Evolutionary conservation across 768 basidiomycete species (phyloP), one percentile per base, ranked within the genome.

Genomic region (Collybia nuda): DNA sequence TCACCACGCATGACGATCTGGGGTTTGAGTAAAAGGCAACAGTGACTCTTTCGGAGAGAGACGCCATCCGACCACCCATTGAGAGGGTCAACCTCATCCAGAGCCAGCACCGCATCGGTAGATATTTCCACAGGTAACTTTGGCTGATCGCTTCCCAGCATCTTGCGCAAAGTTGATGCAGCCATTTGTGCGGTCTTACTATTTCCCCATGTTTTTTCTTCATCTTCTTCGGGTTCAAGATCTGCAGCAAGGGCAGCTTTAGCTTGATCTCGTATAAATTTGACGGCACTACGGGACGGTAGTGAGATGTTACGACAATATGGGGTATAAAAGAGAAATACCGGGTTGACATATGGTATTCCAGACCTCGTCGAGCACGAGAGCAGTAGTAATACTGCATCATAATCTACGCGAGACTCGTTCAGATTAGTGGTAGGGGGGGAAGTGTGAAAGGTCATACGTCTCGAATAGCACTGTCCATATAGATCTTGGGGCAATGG

Each of bases 261-360:
- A 8, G 87, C 86, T 71, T 93, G 88, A 59, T 94, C 90, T 47
- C 87, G 80, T 51, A 95, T 90, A 67, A 90, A 93, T 65, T 90
- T 90, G 40, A 93, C 85, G 41, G 90, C 90, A 32, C 87, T 90
- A 44, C 26, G 41, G 44, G 21, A 23, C 36, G 43, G 53, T 21
- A 56, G 55, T 24, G 52, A 42, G 43, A 8, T 18, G 28, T 32
- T 43, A 39, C n/a, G 56, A 44, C 41, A 52, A 50, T 19, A 49
- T 12, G 47, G 37, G 29, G 6, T 45, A 48, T 37, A n/a, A 9
- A 2, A 40, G 3, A 22, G 24, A 60, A 81, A 58, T 66, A 90
- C 87, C 86, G 82, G 11, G 89, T 84, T 7, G 93, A 90, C 78
- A 94, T 82, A 61, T 93, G 88, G 62, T 94, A 95, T 65, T 94